Base-by-base conservation (phyloP, 345 rosid genomes). In the Gossypium longicalyx region DNA sequence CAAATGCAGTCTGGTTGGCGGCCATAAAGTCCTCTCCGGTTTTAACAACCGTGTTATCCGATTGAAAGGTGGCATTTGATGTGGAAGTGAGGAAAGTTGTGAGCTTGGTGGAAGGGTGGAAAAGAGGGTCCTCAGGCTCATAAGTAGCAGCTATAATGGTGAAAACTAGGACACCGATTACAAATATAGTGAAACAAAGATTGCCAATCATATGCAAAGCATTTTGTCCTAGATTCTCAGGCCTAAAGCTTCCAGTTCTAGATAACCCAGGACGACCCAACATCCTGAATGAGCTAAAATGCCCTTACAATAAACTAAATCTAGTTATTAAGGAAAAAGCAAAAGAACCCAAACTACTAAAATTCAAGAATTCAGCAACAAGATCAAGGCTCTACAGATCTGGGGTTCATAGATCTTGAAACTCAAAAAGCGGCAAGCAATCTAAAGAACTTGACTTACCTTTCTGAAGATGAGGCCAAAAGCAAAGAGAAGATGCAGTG, bases 11-110 rank as follows among this genome's bases (percentile, higher is more conserved):
- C 82, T 92, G 95, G 71, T 94, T 91, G 5, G 79, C 68, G 0
- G 87, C 80, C 91, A 92, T 85, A 82, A 94, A 94, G 77, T 94
- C 98, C 82, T 94, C 98, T 7, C 98, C 97, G 16, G 98, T 94
- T 58, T 29, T 22, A 58, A 58, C 62, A 22, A 58, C 62, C 6
- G 62, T 58, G 62, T 58, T 58, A 58, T 58, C 62, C 16, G 62
- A 58, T 58, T 58, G 62, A 12, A 58, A 58, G 7, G 62, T 58
- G 62, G 62, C 62, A 58, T 58, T 58, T 9, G 62, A 58, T 22
- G 62, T 23, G 62, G 62, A 58, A 23, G 62, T 58, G 15, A 58
- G 62, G 29, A 58, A 58, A 58, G 62, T 23, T 12, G 62, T 58
- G 62, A 58, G 23, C 62, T 58, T 58, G 3, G 62, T 23, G 4